phyloP scores from a whole-genome alignment of 768 basidiomycete genomes.

The Paxillus involutus region DNA sequence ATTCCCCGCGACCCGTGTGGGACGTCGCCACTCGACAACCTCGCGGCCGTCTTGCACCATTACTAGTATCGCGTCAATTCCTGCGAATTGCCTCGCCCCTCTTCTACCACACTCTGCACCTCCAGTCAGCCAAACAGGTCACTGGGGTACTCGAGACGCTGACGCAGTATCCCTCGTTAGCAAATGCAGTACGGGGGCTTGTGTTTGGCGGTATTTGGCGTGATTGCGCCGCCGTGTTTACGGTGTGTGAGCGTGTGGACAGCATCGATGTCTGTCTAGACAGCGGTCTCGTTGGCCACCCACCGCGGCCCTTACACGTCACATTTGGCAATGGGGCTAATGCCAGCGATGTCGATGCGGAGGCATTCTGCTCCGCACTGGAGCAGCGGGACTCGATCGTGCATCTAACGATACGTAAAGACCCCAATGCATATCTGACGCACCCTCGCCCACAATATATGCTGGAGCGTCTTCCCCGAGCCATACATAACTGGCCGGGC shows the following conservation, averaged over 20 bases:
- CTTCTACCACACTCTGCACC: slow-evolving; percentile 52
- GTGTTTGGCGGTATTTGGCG: slow-evolving; percentile 41
- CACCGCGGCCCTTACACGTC: neutral
- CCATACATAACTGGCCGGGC: slow-evolving; percentile 41
- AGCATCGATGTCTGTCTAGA: slow-evolving; percentile 42
- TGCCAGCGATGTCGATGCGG: slow-evolving; percentile 17
- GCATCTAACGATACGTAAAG: slow-evolving; percentile 55
- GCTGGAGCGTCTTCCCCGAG: slow-evolving; percentile 45
- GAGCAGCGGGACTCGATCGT: slow-evolving; percentile 35
- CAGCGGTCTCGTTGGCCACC: slow-evolving; percentile 1
- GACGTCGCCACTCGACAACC: slow-evolving; percentile 15
- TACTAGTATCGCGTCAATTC: slow-evolving; percentile 53
- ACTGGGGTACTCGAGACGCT: slow-evolving; percentile 39
- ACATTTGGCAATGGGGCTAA: neutral
- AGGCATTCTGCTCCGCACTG: slow-evolving; percentile 43
- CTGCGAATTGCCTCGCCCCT: slow-evolving; percentile 57
- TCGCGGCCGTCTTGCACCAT: slow-evolving; percentile 36
- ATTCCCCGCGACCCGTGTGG: slow-evolving; percentile 24
- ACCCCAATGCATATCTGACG: slow-evolving; percentile 52
- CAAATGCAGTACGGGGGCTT: slow-evolving; percentile 40
- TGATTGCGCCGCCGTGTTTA: slow-evolving; percentile 40
- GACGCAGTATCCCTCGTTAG: slow-evolving; percentile 35
- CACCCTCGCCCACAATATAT: slow-evolving; percentile 45
- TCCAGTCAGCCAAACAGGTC: slow-evolving; percentile 42
- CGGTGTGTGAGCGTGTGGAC: slow-evolving; percentile 26